Evolutionary conservation across 345 rosid species (phyloP).

Genomic region (Gossypium bickii): DNA sequence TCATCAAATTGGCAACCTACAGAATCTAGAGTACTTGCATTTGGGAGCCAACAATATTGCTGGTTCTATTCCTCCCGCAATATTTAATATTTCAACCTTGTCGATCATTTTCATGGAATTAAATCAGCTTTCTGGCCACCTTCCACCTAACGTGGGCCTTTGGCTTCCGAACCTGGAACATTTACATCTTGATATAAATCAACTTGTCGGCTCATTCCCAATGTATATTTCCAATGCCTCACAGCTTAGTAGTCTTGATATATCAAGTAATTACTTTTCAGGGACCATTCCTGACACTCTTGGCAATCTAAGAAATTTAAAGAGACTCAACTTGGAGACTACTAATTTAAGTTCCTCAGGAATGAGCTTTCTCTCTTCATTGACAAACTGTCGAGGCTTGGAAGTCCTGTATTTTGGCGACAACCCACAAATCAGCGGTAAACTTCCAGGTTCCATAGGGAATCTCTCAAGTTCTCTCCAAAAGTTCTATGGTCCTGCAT

Average conservation of each 20-base stretch:
- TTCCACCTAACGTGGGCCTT: neutral
- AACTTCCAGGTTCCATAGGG: neutral
- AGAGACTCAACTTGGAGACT: neutral
- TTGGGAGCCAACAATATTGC: neutral
- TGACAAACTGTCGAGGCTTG: neutral
- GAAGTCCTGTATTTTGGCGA: rapidly evolving
- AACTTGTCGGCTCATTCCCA: neutral
- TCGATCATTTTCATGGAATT: neutral
- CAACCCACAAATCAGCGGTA: neutral
- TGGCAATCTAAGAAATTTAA: neutral
- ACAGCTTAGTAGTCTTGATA: neutral
- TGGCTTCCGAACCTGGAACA: neutral
- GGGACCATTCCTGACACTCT: neutral
- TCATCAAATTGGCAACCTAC: neutral
- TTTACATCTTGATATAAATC: neutral
- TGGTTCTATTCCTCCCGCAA: neutral
- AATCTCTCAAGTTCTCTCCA: neutral
- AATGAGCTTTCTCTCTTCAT: neutral
- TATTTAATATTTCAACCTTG: neutral
- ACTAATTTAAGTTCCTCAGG: neutral
- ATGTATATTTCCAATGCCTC: neutral
- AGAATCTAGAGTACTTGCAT: neutral
- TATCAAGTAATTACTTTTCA: neutral
- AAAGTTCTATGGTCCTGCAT: neutral
- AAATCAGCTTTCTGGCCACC: neutral